Evolutionary conservation across 805 yeast genomes (phyloP), one percentile per base, ranked within the genome.

Genomic region (Candida tammaniensis): DNA sequence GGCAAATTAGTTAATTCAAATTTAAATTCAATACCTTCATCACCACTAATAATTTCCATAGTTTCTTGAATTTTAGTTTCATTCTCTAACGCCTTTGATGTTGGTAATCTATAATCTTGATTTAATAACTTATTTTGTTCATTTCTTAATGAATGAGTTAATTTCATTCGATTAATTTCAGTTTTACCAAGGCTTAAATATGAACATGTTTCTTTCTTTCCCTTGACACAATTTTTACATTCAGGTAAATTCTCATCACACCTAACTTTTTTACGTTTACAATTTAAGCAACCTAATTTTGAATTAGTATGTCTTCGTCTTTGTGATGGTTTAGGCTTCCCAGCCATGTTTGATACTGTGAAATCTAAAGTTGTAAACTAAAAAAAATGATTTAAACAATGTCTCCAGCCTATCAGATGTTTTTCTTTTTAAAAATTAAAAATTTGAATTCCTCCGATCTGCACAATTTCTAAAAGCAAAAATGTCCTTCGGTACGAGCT

Each of bases 301-400:
- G 57, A 51, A 40, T 57, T 57, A 4, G 62, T 57, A 40, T 57
- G 62, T 33, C 41, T 45, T 32, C 58, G 42, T 24, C 62, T 38
- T 15, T 29, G 32, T 9, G 20, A 15, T 24, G 30, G 25, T 21
- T 34, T 35, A 3, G 31, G 32, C 28, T 15, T 23, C 15, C n/a
- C n/a, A 9, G 22, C 7, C 18, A 24, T 24, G n/a, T 19, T 19
- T 7, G 9, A 19, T 7, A 10, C 9, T 19, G 10, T 19, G 22
- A 19, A 10, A 19, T 19, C n/a, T n/a, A n/a, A n/a, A n/a, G n/a
- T n/a, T n/a, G n/a, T n/a, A n/a, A n/a, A n/a, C n/a, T n/a, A n/a
- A n/a, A n/a, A n/a, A n/a, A n/a, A n/a, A n/a, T n/a, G n/a, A n/a
- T n/a, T n/a, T n/a, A n/a, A n/a, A n/a, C n/a, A n/a, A n/a, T n/a